Conservation (phyloP, 257 asterid species). For the Scutellaria baicalensis region DNA sequence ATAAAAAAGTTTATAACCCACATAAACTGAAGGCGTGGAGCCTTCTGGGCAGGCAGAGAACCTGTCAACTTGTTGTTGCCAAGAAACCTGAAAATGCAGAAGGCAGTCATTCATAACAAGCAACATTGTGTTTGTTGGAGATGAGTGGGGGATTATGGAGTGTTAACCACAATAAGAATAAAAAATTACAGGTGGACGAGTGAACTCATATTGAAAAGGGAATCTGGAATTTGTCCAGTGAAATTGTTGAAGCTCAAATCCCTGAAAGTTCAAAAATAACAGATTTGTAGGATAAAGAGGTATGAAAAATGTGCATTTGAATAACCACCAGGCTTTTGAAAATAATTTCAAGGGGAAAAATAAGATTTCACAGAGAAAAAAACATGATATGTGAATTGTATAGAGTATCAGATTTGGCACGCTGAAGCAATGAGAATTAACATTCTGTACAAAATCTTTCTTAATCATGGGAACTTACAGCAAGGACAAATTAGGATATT, state of each 20-base stretch:
- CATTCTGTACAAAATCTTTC: not conserved
- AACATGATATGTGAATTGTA: not conserved
- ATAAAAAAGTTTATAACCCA: not conserved
- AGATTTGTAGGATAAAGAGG: not conserved
- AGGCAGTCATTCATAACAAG: not conserved
- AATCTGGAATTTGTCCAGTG: slow-evolving; percentile 48
- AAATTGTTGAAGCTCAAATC: slow-evolving; percentile 88
- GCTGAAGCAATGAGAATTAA: not conserved
- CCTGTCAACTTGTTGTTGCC: slow-evolving; percentile 71
- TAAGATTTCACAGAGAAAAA: not conserved
- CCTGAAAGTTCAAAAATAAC: slow-evolving; percentile 34
- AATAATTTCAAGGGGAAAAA: not conserved
- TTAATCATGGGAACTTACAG: slow-evolving; percentile 39
- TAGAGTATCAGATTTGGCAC: not conserved
- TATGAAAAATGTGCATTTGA: not conserved
- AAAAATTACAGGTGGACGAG: slow-evolving; percentile 46
- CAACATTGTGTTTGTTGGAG: not conserved
- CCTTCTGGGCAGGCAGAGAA: slow-evolving; percentile 42
- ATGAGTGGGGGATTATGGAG: not conserved
- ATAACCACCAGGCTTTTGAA: not conserved
- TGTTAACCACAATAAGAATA: not conserved
- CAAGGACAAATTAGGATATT: slow-evolving; percentile 31
- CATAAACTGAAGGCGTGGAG: slow-evolving; percentile 30
- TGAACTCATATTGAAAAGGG: slow-evolving; percentile 43
- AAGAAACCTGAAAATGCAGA: slow-evolving; percentile 56